Base-by-base conservation (phyloP, 345 rosid genomes). In the Aethionema arabicum region DNA sequence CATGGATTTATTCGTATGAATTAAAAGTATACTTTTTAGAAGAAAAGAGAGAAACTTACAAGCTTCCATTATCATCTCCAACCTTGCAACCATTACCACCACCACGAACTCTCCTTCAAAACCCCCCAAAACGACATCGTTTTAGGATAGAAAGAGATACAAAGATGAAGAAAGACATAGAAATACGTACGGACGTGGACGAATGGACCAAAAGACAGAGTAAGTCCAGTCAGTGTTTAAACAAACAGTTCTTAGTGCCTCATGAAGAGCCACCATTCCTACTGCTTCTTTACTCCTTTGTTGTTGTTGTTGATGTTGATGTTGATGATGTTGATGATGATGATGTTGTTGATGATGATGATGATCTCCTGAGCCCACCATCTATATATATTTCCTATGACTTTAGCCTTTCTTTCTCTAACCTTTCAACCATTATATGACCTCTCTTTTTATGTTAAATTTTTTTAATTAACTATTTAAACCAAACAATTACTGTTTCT, bases 191-290 rank as follows among this genome's bases (percentile, higher is more conserved):
- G 87, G 96, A 73, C 99, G 95, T 66, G 99, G 97, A 76, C 99
- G 99, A 65, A 93, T 93, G 70, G 99, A 89, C 99, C 99, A 93
- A 85, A 93, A 93, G 77, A 93, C 99, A 83, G 99, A 90, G 85
- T 93, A 93, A 85, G 91, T 89, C 97, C 99, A 93, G 76, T 87
- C 99, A 66, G 99, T 49, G 85, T 85, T 87, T 76, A 90, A 88
- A 79, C 99, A 93, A 80, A 90, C 97, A 74, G 79, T 85, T 83
- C 97, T 85, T 52, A 93, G 90, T 79, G 99, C 96, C 65, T 93
- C 97, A 70, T 93, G 99, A 74, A 93, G 99, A 79, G 99, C 99
- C 88, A 93, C 87, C 99, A 93, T 90, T 87, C 95, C 99, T 48
- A 90, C 91, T 42, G 99, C 99, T 82, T 93, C 97, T 83, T 90